These are phyloP conservation scores for Aspergillus udagawae DNA, from an alignment of 2,329 filamentous ascomycete species.

Conservation along the genomic window DNA sequence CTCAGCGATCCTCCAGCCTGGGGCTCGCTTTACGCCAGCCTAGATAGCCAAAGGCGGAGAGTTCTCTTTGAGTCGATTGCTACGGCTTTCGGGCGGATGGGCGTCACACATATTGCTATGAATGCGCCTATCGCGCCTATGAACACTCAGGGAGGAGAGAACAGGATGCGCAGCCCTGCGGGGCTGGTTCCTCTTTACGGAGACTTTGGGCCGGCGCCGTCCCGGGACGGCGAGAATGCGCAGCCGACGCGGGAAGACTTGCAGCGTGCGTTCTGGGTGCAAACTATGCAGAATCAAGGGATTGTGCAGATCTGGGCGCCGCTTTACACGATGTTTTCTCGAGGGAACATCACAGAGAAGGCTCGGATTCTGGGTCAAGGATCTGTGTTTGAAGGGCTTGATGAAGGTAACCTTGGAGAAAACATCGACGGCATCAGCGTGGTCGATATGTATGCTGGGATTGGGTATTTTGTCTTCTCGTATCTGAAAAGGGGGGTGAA, in stretches of 20 bases:
- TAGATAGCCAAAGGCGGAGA: conserved; percentile 27
- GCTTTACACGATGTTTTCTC: conserved; percentile 87
- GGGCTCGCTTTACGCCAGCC: conserved; percentile 23
- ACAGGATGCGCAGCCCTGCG: conserved; percentile 69
- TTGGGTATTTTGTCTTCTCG: conserved; percentile 88
- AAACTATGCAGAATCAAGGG: conserved; percentile 68
- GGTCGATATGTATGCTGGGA: conserved; percentile 85
- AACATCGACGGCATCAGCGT: conserved; percentile 31
- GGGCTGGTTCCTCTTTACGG: conserved; percentile 68
- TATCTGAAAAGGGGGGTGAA: conserved; percentile 68
- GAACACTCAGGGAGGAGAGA: conserved; percentile 47
- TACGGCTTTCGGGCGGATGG: conserved; percentile 32
- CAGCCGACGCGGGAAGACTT: conserved; percentile 53
- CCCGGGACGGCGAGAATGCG: conserved; percentile 13
- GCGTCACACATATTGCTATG: conserved; percentile 54
- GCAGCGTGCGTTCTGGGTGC: conserved; percentile 69
- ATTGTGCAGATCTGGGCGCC: conserved; percentile 85
- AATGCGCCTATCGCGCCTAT: conserved; percentile 53
- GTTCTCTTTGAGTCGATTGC: conserved; percentile 42
- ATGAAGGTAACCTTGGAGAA: conserved; percentile 23
- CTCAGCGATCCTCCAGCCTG: conserved; percentile 33
- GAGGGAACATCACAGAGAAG: conserved; percentile 88
- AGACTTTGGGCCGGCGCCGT: conserved; percentile 60
- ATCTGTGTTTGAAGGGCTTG: conserved; percentile 30
- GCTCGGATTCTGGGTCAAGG: conserved; percentile 60